Evolutionary conservation across 2,329 filamentous ascomycete species (phyloP), one percentile per base, ranked within the genome.

Genomic region (Cadophora luteo-olivacea): DNA sequence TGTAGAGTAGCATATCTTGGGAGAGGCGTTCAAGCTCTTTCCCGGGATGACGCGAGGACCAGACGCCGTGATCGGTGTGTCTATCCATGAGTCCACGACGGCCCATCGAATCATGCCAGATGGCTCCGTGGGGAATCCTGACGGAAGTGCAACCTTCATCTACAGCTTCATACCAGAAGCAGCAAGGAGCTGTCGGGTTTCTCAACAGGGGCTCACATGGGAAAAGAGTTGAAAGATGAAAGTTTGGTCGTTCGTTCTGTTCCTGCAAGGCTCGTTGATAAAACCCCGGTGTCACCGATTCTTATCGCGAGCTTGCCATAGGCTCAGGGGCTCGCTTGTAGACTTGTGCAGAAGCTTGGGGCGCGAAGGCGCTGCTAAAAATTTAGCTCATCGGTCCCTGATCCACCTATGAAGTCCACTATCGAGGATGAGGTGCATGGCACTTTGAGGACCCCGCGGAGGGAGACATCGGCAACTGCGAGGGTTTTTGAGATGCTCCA

Each of bases 201-300:
- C n/a, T 25, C 55, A 41, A 60, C 25, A 38, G 32, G 25, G 16
- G 55, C 57, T 66, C 55, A 54, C 32, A 66, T 62, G 57, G 57
- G 36, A 38, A 38, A 29, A 5, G 3, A 29, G 29, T 3, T 4
- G 7, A 38, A 7, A 38, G 36, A 4, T 55, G 32, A 66, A 66
- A 66, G 38, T 41, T 61, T 45, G 36, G 57, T 60, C 57, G 41
- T 45, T 54, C 65, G n/a, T 52, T 52, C 45, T 25, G 32, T 29
- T 38, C 8, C 16, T 38, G 55, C 55, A 58, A 29, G 49, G n/a
- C 32, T 52, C 16, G 64, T 72, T 73, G 69, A 71, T 73, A 75
- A 75, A 68, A 66, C 29, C 25, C 67, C 71, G 66, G 66, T 75
- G 72, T 75, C 73, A 74, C 69, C 64, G 68, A 68, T 45, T 67